Evolutionary conservation across 768 basidiomycete species (phyloP).

Genomic region (Auriscalpium orientale): DNA sequence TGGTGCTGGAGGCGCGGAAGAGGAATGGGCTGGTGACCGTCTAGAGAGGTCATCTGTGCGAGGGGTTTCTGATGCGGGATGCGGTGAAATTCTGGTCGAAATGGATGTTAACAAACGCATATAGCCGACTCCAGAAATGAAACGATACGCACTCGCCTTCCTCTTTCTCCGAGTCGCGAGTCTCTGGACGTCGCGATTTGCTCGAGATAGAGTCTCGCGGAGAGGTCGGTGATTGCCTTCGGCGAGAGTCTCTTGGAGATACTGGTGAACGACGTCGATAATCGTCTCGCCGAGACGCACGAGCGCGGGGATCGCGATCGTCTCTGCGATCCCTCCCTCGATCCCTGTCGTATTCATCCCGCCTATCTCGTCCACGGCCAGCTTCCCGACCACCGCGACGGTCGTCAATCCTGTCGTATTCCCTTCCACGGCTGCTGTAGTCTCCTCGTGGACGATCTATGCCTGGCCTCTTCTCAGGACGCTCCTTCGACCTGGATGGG

Average conservation of each 20-base stretch:
- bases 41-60: constrained; percentile 2
- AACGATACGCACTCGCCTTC: constrained; percentile 87
- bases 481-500: constrained; percentile 22
- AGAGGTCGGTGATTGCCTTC: constrained; percentile 8
- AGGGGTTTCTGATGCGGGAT: constrained; percentile 20
- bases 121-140: constrained; percentile 2
- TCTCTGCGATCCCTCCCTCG: constrained; percentile 17
- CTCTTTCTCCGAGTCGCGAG: constrained; percentile 57
- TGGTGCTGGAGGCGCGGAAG: constrained; percentile 7
- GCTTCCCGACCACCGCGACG: constrained; percentile 20
- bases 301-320: constrained; percentile 7
- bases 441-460: constrained; percentile 26
- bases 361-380: constrained; percentile 25
- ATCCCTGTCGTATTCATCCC: constrained; percentile 28
- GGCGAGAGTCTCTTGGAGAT: constrained; percentile 4
- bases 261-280: constrained; percentile 4
- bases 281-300: neutral
- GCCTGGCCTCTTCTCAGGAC: constrained; percentile 28
- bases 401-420: constrained; percentile 18
- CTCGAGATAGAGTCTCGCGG: constrained; percentile 8
- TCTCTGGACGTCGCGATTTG: constrained; percentile 7
- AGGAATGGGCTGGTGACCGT: constrained; percentile 4
- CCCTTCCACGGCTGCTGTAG: constrained; percentile 22
- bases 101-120: constrained; percentile 9
- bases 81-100: constrained; percentile 56